Base-by-base conservation (phyloP, 257 asterid genomes). In the Euphrasia confusa region DNA sequence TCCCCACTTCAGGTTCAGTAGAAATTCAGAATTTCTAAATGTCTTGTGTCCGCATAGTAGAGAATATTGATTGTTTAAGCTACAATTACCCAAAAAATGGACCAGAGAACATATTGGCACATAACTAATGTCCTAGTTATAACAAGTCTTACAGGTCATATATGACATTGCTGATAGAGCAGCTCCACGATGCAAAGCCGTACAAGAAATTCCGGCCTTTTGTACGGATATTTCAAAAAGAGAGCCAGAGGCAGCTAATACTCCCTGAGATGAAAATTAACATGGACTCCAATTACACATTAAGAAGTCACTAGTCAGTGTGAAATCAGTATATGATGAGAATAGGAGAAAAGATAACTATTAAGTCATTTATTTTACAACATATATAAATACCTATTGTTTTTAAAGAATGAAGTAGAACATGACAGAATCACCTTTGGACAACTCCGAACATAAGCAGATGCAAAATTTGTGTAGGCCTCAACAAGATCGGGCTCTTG, bases 121-220 rank as follows among this genome's bases (percentile, higher is more conserved):
- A 65, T 15, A 55, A 6, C 57, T 39, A 63, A 45, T 61, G 59
- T 52, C 45, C 67, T 50, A 60, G 37, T 32, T 24, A 48, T 21
- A 40, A 21, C 44, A 54, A 72, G 65, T 68, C 97, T 84, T 77
- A 89, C 97, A 73, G 65, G 83, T 82, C 83, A 86, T 77, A 75
- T 79, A 86, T 60, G 97, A 84, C 95, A 89, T 82, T 57, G 97
- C 94, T 66, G 95, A 82, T 66, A 87, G 77, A 66, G 95, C 94
- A 63, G 97, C 94, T 73, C 89, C 97, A 72, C 95, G 97, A 72
- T 90, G 97, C 88, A 84, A 78, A 68, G 95, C 97, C 55, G 95
- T 87, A 75, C 90, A 87, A 68, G 89, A 90, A 68, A 87, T 83
- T 55, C 92, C 92, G 8, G 97, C 97, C 79, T 90, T 90, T 74